phyloP scores from a whole-genome alignment of 1,284 basidiomycete species.

The Tausonia pullulans region DNA sequence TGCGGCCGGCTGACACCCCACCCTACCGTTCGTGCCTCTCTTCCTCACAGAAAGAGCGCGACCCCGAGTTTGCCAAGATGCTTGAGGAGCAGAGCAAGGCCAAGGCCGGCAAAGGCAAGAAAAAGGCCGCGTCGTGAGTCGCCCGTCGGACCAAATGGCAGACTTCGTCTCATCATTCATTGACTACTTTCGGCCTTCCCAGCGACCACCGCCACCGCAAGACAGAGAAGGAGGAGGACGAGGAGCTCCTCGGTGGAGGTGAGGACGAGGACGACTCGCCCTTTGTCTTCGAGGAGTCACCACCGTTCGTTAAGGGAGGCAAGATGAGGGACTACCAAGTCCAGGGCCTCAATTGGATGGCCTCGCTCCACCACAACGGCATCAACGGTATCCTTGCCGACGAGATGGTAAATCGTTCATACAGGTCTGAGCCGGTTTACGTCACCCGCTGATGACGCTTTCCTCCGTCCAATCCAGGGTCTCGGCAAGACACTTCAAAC shows the following conservation, averaged over 20 bases:
- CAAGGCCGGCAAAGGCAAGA: slow-evolving; percentile 66
- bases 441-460: background rate
- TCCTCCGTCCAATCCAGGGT: slow-evolving; percentile 46
- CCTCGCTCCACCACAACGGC: slow-evolving; percentile 81
- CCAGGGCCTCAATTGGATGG: slow-evolving; percentile 96
- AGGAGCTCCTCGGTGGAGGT: slow-evolving; percentile 80
- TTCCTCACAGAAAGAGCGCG: slow-evolving; percentile 57
- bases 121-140: slow-evolving; percentile 54
- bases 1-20: background rate
- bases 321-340: slow-evolving; percentile 90
- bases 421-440: background rate
- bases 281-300: slow-evolving; percentile 76
- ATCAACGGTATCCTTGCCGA: slow-evolving; percentile 88
- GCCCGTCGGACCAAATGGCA: too few relatives aligned
- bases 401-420: slow-evolving; percentile 61
- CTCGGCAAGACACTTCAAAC: slow-evolving; percentile 97
- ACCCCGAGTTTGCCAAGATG: slow-evolving; percentile 85
- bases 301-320: slow-evolving; percentile 71
- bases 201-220: slow-evolving; percentile 77
- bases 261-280: slow-evolving; percentile 68
- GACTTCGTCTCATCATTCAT: background rate
- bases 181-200: slow-evolving; percentile 34
- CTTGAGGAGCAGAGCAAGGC: slow-evolving; percentile 56
- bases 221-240: slow-evolving; percentile 96
- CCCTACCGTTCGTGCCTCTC: background rate